Evolutionary conservation across 176 grass and related monocot genomes (phyloP), one percentile per base, ranked within the genome.

Genomic region (Oryza meridionalis): DNA sequence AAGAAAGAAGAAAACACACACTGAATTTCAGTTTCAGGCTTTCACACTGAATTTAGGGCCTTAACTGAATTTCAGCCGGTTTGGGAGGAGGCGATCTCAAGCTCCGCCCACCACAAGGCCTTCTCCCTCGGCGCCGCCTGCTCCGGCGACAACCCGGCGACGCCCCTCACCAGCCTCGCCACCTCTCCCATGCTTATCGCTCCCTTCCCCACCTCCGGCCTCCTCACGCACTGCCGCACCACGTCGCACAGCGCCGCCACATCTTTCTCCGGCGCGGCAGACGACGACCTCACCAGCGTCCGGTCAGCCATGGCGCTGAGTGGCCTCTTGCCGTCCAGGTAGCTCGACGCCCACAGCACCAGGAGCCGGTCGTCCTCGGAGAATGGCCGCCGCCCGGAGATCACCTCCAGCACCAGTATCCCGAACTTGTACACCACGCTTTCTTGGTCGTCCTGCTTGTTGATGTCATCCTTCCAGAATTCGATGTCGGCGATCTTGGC

Each of bases 341-440:
- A 98, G 85, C 95, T 93, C 0, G 92, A 94, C 59, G 95, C 88
- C 95, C 95, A 94, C 3, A 98, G 81, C 22, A 93, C 92, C 14
- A 98, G 85, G 14, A 94, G 81, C 17, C 88, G 86, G 7, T 90
- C 89, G 82, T 93, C 95, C 67, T 90, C 92, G 0, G 90, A 93
- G 84, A 93, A 91, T 0, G 90, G 95, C 70, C 91, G 67, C 67
- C 86, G 88, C 2, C 95, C 92, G 6, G 95, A 97, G 83, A 97
- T 91, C 49, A 94, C 82, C 82, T 97, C 95, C 10, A 97, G 88
- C 37, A 97, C 67, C 47, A 97, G 79, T 46, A 97, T 91, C 45
- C 88, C 92, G 3, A 88, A 90, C 86, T 70, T 97, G 92, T 97
- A 93, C 37, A 90, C 88, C 16, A 82, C 55, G 88, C 65, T 87